Base-by-base conservation (phyloP, 1,284 basidiomycete species). In the Fomitopsis schrenkii region DNA sequence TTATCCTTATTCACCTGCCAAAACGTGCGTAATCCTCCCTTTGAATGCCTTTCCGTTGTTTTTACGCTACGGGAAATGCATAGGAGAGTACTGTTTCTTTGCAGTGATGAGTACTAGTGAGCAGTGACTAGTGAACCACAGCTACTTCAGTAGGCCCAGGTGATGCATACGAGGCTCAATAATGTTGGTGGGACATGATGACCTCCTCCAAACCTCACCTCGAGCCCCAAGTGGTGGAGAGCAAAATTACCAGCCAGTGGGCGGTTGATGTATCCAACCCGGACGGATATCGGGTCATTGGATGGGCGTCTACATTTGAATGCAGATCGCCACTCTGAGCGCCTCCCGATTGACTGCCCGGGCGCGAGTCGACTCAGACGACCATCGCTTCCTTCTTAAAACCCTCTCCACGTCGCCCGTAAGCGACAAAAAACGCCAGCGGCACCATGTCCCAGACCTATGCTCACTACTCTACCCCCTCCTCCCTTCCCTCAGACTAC, bases 401-500 rank as follows among this genome's bases (percentile, higher is more conserved):
- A 2, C 42, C 41, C 45, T 57, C 41, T 9, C 6, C 55, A 22
- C 28, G 15, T 36, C 41, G 38, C 41, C 30, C 12, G 12, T 19
- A n/a, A 19, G 42, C 38, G 38, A n/a, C 46, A 5, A 3, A 30
- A 36, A 55, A 56, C 59, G 63, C 12, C 6, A 14, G 38, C 14
- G 28, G 5, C 35, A 38, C 33, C n/a, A 79, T 80, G 78, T 77
- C 78, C 5, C 76, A 72, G 30, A 77, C 80, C 10, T 84, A 86
- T 66, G 80, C 83, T 30, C 80, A 83, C 68, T 76, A 77, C 61
- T 68, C 72, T 1, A 68, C 76, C 2, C 79, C 85, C 17, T 80
- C 83, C 1, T 87, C 85, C 1, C 71, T 87, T 15, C 85, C 86
- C 22, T 83, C 84, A 0, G 86, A 87, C 74, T 87, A 87, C 68